A percentile compares a stretch with the other conserved stretches of the same genome.
These are phyloP conservation scores for Porphyrellus sp. DNA, from an alignment of 1,284 basidiomycete species.

Conservation along the genomic window DNA sequence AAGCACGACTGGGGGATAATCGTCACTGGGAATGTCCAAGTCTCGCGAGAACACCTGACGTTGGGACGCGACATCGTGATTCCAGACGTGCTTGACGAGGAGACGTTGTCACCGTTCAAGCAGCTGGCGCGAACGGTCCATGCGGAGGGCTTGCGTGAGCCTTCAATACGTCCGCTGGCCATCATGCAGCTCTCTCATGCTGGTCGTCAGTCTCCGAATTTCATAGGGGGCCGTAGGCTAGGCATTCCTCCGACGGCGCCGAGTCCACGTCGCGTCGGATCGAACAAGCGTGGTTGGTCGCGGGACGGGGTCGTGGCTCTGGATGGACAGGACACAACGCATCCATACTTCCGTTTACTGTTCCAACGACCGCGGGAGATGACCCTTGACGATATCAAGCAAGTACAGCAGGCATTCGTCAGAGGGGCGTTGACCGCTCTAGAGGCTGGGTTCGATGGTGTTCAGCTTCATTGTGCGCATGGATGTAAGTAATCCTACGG, in stretches of 20 bases:
- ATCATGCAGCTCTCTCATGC: constrained; percentile 86
- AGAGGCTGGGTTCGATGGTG: constrained; percentile 81
- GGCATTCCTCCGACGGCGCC: constrained; percentile 70
- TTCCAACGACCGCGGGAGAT: constrained; percentile 69
- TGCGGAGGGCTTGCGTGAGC: constrained; percentile 24
- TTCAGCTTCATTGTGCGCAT: constrained; percentile 87
- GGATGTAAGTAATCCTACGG: constrained; percentile 59
- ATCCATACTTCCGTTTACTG: constrained; percentile 43
- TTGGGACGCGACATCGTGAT: constrained; percentile 80
- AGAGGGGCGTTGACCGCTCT: constrained; percentile 66
- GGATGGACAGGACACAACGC: constrained; percentile 16
- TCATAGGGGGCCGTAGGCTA: constrained; percentile 64
- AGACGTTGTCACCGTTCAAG: constrained; percentile 50
- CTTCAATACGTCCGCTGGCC: constrained; percentile 40
- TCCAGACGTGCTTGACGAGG: constrained; percentile 45
- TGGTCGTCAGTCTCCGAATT: constrained; percentile 80
- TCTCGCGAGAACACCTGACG: constrained; percentile 68
- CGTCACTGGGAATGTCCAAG: constrained; percentile 86
- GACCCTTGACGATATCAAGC: constrained; percentile 58
- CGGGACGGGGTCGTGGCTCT: constrained; percentile 6
- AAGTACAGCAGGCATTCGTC: constrained; percentile 66
- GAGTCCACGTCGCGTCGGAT: constrained; percentile 60
- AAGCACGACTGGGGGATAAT: constrained; percentile 84
- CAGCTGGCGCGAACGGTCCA: constrained; percentile 52
- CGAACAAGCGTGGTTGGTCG: constrained; percentile 23